phyloP scores from a whole-genome alignment of 169 alveolate species.

The Miamiensis avidus region DNA sequence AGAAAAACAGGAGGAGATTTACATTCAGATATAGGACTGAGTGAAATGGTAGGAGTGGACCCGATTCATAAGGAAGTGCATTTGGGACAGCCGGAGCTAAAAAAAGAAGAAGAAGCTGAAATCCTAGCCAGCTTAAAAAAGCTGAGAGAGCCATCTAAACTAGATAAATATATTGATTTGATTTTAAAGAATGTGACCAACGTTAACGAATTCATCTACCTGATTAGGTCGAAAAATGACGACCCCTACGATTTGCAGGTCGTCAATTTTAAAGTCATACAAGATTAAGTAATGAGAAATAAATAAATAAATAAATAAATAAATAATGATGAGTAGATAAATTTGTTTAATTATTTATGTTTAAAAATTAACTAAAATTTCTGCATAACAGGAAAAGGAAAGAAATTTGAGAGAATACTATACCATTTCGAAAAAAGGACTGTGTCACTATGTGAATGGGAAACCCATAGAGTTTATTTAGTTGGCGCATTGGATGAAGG shows the following conservation, averaged over 20 bases:
- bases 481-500: slow-evolving; percentile 76
- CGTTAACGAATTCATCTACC: slow-evolving; percentile 39
- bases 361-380: too few relatives aligned
- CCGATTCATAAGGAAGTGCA: not conserved
- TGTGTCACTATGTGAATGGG: slow-evolving; percentile 67
- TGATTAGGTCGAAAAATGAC: slow-evolving; percentile 27
- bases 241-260: slow-evolving; percentile 46
- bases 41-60: too few relatives aligned
- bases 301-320: not conserved
- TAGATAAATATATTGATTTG: slow-evolving; percentile 40
- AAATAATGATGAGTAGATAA: not conserved
- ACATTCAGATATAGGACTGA: too few relatives aligned
- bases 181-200: slow-evolving; percentile 32
- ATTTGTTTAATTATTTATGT: too few relatives aligned
- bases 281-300: slow-evolving; percentile 30
- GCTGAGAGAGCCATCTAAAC: slow-evolving; percentile 8
- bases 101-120: not conserved
- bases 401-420: slow-evolving; percentile 54
- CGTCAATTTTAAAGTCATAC: slow-evolving; percentile 43
- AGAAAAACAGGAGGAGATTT: too few relatives aligned
- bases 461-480: slow-evolving; percentile 76
- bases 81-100: not conserved
- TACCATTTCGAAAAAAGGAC: slow-evolving; percentile 74
- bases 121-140: not conserved
- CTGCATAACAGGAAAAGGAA: not conserved